These are phyloP conservation scores for Aureobasidium uvarum DNA, from an alignment of 2,329 filamentous ascomycete species.

Conservation along the genomic window DNA sequence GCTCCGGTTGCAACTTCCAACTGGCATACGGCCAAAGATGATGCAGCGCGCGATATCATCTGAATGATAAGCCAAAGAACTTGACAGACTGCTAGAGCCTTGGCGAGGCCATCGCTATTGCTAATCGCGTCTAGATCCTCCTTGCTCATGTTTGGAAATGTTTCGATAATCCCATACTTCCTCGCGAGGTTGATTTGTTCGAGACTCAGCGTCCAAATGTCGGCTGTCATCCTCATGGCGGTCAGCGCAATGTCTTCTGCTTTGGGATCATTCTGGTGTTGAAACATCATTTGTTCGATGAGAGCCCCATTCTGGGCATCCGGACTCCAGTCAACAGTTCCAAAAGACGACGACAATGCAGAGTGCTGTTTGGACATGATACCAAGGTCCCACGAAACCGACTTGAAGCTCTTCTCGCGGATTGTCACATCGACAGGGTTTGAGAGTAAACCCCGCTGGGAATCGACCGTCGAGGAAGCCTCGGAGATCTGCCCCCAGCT, in stretches of 20 bases:
- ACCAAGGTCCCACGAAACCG: neutral
- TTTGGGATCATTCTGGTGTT: neutral
- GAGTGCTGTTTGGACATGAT: neutral
- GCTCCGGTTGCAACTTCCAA: conserved; percentile 9
- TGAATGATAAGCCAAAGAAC: conserved; percentile 23
- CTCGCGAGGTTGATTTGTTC: conserved; percentile 6
- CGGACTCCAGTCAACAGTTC: neutral
- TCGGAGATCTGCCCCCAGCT: neutral
- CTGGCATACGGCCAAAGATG: neutral
- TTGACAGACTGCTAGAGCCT: conserved; percentile 23
- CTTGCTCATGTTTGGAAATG: conserved; percentile 15
- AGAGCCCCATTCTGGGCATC: neutral
- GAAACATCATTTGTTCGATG: conserved; percentile 5
- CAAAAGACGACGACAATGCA: neutral
- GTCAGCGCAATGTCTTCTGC: conserved; percentile 1
- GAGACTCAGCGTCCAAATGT: conserved; percentile 4
- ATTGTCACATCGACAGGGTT: neutral
- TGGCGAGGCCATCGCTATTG: conserved; percentile 22
- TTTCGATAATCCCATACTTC: conserved; percentile 4
- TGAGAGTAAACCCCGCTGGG: neutral
- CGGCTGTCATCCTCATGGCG: conserved; percentile 3
- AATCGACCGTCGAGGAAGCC: neutral
- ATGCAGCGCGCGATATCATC: conserved; percentile 13
- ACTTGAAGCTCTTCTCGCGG: conserved; percentile 11
- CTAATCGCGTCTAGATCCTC: conserved; percentile 18